Evolutionary conservation across 441 rosid genomes (phyloP), one percentile per base, ranked within the genome.

Genomic region (Theobroma grandiflorum): DNA sequence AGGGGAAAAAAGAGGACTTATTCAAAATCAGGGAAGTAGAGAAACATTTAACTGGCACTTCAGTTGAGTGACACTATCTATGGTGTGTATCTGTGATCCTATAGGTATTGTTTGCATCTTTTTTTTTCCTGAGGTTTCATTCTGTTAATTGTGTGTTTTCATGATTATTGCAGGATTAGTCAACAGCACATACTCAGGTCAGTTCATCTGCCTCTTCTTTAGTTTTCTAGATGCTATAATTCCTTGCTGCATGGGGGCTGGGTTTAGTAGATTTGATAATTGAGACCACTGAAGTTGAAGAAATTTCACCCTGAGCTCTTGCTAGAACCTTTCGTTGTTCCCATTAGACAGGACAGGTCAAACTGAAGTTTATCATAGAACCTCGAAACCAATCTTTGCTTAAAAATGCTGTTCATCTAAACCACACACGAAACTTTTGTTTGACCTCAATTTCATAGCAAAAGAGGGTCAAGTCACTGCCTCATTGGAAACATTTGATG

Each of bases 181-280:
- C 26, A 16, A 47, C 59, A 70, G 14, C 59, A 49, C 58, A 49
- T 70, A 47, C 59, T 70, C 74, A 26, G 74, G 74, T 70, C 20
- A 70, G 58, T 69, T 45, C 73, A 45, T 47, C 38, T 43, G 16
- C 33, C 52, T 20, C 1, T n/a, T 18, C 37, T 20, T 11, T 20
- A 20, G 0, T 20, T 68, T 66, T 20, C 20, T 67, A 57, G 61
- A 3, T 20, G 35, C 4, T 58, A 58, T 58, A 1, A 59, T 59
- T 59, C 31, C 64, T 59, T 11, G 64, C 2, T 26, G 37, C 26
- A 59, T 22, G 5, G 22, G 31, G 43, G 42, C 22, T 15, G 42
- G 0, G 2, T 40, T 10, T 67, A 26, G 64, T 26, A 10, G 16
- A 58, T 22, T 20, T 26, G 31, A 26, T 26, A 26, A 26, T 26